These are phyloP conservation scores for Scheffersomyces parashehatae DNA, from an alignment of 1,139 yeast species.

Conservation along the genomic window DNA sequence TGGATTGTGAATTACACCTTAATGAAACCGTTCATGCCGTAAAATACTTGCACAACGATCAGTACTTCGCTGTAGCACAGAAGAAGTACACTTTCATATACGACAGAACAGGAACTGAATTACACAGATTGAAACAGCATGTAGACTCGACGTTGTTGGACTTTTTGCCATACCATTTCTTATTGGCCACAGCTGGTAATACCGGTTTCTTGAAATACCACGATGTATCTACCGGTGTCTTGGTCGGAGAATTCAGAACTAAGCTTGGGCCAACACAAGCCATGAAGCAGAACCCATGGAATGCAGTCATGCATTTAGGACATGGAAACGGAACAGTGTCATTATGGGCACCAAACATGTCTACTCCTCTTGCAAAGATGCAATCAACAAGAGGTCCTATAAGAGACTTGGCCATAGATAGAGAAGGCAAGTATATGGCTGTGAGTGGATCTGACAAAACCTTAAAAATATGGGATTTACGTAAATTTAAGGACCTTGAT, in stretches of 20 bases:
- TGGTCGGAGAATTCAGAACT: conserved; percentile 82
- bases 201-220: conserved; percentile 89
- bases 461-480: conserved; percentile 89
- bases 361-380: conserved; percentile 81
- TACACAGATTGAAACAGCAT: conserved; percentile 89
- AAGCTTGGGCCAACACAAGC: conserved; percentile 88
- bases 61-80: conserved; percentile 95
- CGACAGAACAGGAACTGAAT: conserved; percentile 86
- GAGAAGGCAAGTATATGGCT: conserved; percentile 95
- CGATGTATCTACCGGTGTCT: conserved; percentile 90
- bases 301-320: conserved; percentile 92
- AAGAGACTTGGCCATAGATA: conserved; percentile 79
- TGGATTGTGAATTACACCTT: conserved; percentile 79
- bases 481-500: conserved; percentile 77
- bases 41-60: conserved; percentile 87
- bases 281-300: conserved; percentile 91
- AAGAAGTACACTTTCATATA: conserved; percentile 91
- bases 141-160: conserved; percentile 81
- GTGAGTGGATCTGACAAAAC: conserved; percentile 87
- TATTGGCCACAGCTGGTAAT: conserved; percentile 84
- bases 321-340: conserved; percentile 93
- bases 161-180: conserved; percentile 88
- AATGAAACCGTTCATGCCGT: conserved; percentile 91
- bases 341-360: conserved; percentile 89
- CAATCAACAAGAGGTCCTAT: conserved; percentile 86